A percentile compares a stretch with the other conserved stretches of the same genome.
phyloP scores from a whole-genome alignment of 441 rosid species.

The Gossypium gossypioides region DNA sequence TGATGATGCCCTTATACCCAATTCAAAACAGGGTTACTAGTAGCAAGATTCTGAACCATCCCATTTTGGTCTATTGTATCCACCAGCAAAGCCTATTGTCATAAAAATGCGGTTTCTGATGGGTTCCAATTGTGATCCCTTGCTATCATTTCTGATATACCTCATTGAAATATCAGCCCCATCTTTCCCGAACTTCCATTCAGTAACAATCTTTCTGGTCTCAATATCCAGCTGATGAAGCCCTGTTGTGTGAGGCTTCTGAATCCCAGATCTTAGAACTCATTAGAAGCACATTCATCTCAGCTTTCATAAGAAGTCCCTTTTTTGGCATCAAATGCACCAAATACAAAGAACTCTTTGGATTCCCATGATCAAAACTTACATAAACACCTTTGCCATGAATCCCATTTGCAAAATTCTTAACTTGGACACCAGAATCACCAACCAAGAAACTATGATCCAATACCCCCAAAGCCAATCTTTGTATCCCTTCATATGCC shows the following conservation, averaged over 20 bases:
- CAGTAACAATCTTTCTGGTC: constrained; percentile 73
- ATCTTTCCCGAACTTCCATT: constrained; percentile 92
- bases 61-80: constrained; percentile 88
- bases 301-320: constrained; percentile 92
- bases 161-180: constrained; percentile 85
- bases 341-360: constrained; percentile 22
- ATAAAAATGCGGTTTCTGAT: constrained; percentile 86
- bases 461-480: constrained; percentile 90
- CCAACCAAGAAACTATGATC: constrained; percentile 95
- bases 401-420: constrained; percentile 81
- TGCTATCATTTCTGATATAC: constrained; percentile 79
- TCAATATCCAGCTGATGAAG: constrained; percentile 92
- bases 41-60: constrained; percentile 80
- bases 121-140: constrained; percentile 95
- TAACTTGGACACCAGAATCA: constrained; percentile 80
- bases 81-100: constrained; percentile 88
- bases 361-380: constrained; percentile 47
- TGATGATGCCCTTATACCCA: constrained; percentile 97
- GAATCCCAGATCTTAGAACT: constrained; percentile 55
- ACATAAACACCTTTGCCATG: constrained; percentile 89
- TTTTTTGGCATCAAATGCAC: constrained; percentile 61
- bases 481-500: constrained; percentile 73
- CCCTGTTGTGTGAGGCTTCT: constrained; percentile 55
- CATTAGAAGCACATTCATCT: constrained; percentile 92
- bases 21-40: constrained; percentile 59